Percentiles rank a stretch among this genome's conserved stretches.
Evolutionary conservation across 441 rosid species (phyloP).

Genomic region (Bruguiera hainesii): DNA sequence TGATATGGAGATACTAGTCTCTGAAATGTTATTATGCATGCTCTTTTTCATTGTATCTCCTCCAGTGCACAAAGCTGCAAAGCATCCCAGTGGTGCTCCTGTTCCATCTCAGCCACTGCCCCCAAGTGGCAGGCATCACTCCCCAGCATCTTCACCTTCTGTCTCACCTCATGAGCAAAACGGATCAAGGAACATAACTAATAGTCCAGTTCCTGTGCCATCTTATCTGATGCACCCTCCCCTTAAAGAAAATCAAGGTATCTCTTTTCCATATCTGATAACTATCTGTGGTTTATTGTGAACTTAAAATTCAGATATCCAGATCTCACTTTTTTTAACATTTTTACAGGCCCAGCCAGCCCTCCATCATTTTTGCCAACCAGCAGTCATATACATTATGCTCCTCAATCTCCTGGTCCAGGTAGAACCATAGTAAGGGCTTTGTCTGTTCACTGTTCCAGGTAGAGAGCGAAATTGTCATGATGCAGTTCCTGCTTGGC

Average conservation of each 20-base stretch:
- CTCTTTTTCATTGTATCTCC: conserved; percentile 52
- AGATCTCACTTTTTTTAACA: conserved; percentile 20
- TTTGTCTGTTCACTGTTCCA: conserved; percentile 12
- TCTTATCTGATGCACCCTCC: conserved; percentile 42
- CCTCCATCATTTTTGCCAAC: conserved; percentile 42
- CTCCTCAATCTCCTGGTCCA: conserved; percentile 48
- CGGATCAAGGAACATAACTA: conserved; percentile 34
- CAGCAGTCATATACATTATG: conserved; percentile 32
- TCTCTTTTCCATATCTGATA: conserved; percentile 14
- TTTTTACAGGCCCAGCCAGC: conserved; percentile 38
- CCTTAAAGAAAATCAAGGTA: conserved; percentile 48
- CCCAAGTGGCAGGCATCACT: conserved; percentile 19
- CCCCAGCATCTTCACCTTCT: conserved; percentile 45
- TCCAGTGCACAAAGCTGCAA: conserved; percentile 26
- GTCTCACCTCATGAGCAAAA: conserved; percentile 38
- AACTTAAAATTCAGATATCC: conserved; percentile 1
- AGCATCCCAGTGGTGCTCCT: conserved; percentile 29
- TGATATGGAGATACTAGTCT: conserved; percentile 14
- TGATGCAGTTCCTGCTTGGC: conserved; percentile 16
- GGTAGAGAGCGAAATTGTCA: background rate
- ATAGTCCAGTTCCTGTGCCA: conserved; percentile 38
- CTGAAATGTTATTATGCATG: conserved; percentile 20
- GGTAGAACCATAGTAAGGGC: conserved; percentile 31
- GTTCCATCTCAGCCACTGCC: conserved; percentile 34
- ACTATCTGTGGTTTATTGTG: conserved; percentile 8